Conservation (phyloP, 805 yeast species). For the Lipomyces sp. region DNA sequence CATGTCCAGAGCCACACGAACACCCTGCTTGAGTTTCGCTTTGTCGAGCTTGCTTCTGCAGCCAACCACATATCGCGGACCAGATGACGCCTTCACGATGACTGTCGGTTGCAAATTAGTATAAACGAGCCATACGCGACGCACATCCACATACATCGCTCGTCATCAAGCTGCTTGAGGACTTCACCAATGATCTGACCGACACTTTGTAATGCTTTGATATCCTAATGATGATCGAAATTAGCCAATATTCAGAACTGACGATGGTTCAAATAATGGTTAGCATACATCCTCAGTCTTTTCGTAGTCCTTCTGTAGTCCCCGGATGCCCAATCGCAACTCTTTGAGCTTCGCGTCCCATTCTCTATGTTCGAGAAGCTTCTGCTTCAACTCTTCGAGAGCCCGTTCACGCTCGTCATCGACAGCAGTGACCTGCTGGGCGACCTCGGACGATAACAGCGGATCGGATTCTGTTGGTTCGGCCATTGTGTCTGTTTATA, state of each 20-base stretch:
- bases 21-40: conserved; percentile 84
- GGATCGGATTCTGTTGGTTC: conserved; percentile 30
- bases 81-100: conserved; percentile 94
- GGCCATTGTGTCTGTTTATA: conserved; percentile 20
- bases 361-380: conserved; percentile 87
- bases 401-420: conserved; percentile 82
- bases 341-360: conserved; percentile 92
- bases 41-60: conserved; percentile 91
- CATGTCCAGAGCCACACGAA: conserved; percentile 95
- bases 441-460: conserved; percentile 15
- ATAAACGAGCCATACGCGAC: neutral
- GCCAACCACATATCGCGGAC: conserved; percentile 97
- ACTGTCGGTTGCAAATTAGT: conserved; percentile 40
- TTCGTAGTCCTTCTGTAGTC: conserved; percentile 78
- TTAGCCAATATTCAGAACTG: neutral
- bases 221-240: conserved; percentile 56
- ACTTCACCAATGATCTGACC: conserved; percentile 98
- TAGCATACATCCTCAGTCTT: conserved; percentile 79
- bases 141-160: conserved; percentile 57
- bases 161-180: conserved; percentile 91
- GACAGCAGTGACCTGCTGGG: conserved; percentile 26
- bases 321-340: conserved; percentile 80
- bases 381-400: conserved; percentile 75
- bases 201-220: conserved; percentile 93
- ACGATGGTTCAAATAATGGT: neutral